These are phyloP conservation scores for Chaetoceros tenuissimus DNA, from an alignment of 108 stramenopile species.

Conservation along the genomic window DNA sequence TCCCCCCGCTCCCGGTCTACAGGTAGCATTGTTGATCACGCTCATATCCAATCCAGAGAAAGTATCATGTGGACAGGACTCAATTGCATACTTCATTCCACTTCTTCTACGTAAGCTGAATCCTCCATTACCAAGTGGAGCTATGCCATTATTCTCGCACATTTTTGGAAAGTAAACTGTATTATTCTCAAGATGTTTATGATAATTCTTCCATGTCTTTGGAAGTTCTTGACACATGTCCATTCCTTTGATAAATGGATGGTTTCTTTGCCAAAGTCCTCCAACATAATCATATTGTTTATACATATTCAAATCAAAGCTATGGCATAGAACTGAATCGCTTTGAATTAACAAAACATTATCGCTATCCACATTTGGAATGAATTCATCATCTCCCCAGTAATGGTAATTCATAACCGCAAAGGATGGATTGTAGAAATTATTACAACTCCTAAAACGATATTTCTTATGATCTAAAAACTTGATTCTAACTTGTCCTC, in stretches of 20 bases:
- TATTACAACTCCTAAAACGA: constrained; percentile 5
- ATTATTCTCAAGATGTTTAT: not conserved
- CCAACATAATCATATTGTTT: constrained; percentile 8
- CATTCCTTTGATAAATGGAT: not conserved
- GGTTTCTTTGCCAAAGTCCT: constrained; percentile 1
- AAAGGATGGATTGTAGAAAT: constrained; percentile 14
- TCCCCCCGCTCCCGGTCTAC: too few species aligned
- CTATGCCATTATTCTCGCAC: constrained; percentile 2
- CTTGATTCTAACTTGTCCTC: constrained; percentile 8
- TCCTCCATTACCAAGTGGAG: constrained; percentile 14
- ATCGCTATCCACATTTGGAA: constrained; percentile 1
- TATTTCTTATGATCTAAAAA: constrained; percentile 6
- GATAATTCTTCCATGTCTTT: constrained; percentile 5
- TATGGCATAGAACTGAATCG: constrained; percentile 12
- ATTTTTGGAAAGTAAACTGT: too few species aligned
- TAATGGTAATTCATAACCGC: constrained; percentile 6
- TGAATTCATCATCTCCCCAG: constrained; percentile 13
- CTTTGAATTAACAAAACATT: constrained; percentile 8
- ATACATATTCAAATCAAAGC: constrained; percentile 2
- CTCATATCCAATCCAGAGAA: too few species aligned
- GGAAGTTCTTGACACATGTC: constrained; percentile 2
- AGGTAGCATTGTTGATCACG: too few species aligned
- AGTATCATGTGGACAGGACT: constrained; percentile 1
- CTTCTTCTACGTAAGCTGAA: constrained; percentile 3
- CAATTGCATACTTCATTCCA: constrained; percentile 7